Evolutionary conservation across 1,284 basidiomycete species (phyloP), one percentile per base, ranked within the genome.

Genomic region (Ceratobasidium sp.): DNA sequence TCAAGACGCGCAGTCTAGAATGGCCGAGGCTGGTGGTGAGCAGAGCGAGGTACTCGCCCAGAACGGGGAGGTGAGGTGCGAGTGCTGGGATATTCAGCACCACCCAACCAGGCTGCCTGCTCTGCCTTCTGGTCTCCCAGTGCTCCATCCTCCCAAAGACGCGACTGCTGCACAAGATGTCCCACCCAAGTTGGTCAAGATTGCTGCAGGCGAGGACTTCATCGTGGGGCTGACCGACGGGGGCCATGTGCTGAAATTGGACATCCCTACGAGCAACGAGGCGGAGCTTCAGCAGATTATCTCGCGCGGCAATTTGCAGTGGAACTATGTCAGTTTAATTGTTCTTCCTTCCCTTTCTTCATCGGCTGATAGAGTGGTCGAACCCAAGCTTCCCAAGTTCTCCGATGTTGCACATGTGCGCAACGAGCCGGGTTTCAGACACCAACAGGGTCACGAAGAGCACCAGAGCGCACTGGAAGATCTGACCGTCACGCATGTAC

Each of bases 211-310:
- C 77, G 88, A 91, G 69, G 86, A 86, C 61, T 87, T 89, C 79
- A 81, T 96, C 28, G 84, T 96, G 75, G 95, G 91, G 11, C 84
- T 96, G 79, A 95, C 93, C 37, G 91, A 94, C 81, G 86, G 87
- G 65, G 93, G 93, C 0, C 93, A 94, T 82, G 91, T 94, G 69
- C 82, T 94, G 76, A 89, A 88, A 80, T 90, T 89, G 80, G 83
- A 85, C 39, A 82, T 84, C 45, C 84, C 90, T n/a, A 73, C 60
- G 35, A 26, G 63, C 53, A 69, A 81, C 6, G 83, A 85, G 53
- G 47, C 58, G 58, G 53, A 78, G n/a, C 71, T 82, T 49, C 78
- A 80, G 26, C 81, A 83, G 42, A 37, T 54, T 7, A 77, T 79
- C 66, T 42, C 42, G 65, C 56, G 39, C 47, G 74, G 77, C 23